phyloP scores from a whole-genome alignment of 306 rosid genomes.

The Lablab purpureus region DNA sequence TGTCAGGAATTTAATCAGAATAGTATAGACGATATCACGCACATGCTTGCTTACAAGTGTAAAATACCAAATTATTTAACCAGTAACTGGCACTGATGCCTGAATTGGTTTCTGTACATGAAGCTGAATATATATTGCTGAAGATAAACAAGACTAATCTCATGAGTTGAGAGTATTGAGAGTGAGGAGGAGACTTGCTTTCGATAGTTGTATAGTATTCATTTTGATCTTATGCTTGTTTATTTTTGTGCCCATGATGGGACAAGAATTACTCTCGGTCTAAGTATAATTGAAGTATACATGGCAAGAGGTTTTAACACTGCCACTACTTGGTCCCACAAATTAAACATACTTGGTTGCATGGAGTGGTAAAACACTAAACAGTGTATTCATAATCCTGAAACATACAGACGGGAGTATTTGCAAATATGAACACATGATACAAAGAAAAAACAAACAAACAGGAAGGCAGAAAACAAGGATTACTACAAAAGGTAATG shows the following conservation, averaged over 20 bases:
- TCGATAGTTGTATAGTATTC: too few relatives aligned
- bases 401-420: not conserved
- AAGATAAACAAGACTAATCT: too few relatives aligned
- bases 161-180: too few relatives aligned
- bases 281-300: not conserved
- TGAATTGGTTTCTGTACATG: too few relatives aligned
- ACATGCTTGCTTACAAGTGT: too few relatives aligned
- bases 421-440: conserved; percentile 25
- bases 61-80: too few relatives aligned
- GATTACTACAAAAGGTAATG: not conserved
- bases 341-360: not conserved
- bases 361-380: not conserved
- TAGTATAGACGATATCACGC: too few relatives aligned
- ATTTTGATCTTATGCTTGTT: not conserved
- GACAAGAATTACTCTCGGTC: not conserved
- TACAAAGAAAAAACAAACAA: not conserved
- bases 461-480: not conserved
- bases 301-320: not conserved
- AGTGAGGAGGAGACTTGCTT: too few relatives aligned
- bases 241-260: not conserved
- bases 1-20: not conserved
- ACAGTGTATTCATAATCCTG: not conserved
- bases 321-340: not conserved
- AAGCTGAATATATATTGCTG: too few relatives aligned
- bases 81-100: too few relatives aligned